A percentile compares a stretch with the other conserved stretches of the same genome.
Conservation (phyloP, 495 filamentous ascomycete genomes). For the Penicillium malachiteum region DNA sequence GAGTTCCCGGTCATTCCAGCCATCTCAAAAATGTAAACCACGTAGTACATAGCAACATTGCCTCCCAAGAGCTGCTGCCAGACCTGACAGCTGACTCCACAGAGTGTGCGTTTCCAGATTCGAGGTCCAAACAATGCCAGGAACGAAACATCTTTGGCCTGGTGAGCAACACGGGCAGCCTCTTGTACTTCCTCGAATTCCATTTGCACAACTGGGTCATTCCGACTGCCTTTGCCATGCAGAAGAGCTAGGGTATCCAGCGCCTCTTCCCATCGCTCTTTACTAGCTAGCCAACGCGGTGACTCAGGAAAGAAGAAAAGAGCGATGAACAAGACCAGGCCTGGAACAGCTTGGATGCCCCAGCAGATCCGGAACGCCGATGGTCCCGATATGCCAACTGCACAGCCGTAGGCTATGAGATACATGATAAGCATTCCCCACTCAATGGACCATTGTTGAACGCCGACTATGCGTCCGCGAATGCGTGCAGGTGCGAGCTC, state of each 20-base stretch:
- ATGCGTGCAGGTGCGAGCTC: constrained; percentile 68
- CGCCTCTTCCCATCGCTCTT: constrained; percentile 66
- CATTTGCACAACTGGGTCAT: constrained; percentile 66
- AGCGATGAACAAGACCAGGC: constrained; percentile 59
- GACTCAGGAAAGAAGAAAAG: constrained; percentile 71
- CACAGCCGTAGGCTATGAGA: constrained; percentile 62
- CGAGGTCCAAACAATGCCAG: constrained; percentile 55
- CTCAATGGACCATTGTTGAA: constrained; percentile 76
- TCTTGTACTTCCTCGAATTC: constrained; percentile 73
- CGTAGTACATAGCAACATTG: constrained; percentile 70
- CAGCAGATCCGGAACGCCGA: constrained; percentile 71
- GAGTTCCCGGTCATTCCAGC: constrained; percentile 58
- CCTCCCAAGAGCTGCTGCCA: constrained; percentile 69
- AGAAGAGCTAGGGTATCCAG: constrained; percentile 66
- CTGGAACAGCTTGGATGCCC: constrained; percentile 71
- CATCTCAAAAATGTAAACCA: constrained; percentile 73
- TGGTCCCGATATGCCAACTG: constrained; percentile 45
- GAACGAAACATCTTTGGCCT: constrained; percentile 56
- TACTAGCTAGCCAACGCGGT: constrained; percentile 70
- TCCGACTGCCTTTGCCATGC: constrained; percentile 61
- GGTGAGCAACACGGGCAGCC: constrained; percentile 52
- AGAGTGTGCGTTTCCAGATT: constrained; percentile 72
- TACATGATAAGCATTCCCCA: constrained; percentile 67
- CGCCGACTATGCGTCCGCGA: constrained; percentile 67
- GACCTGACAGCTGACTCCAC: constrained; percentile 64